Conservation (phyloP, 2,329 filamentous ascomycete genomes). For the Pochonia chlamydosporia region DNA sequence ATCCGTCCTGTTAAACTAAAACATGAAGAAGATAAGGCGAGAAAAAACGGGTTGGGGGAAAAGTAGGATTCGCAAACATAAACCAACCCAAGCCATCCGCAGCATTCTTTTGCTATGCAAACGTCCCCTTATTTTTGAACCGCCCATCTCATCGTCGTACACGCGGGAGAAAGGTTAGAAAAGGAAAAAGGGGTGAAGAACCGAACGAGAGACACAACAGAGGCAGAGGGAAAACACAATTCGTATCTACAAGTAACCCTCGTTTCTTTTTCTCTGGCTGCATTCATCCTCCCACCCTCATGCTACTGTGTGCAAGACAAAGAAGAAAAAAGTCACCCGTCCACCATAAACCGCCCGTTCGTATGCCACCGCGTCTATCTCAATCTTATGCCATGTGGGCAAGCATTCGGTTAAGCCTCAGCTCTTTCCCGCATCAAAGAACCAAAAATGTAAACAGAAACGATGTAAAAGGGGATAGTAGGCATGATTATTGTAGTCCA, state of each 20-base stretch:
- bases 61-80: no score
- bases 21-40: not conserved
- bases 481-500: no score
- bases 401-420: not conserved
- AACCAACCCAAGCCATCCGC: not conserved
- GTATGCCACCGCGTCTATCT: not conserved
- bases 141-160: not conserved
- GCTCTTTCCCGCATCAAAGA: not conserved
- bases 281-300: not conserved
- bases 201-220: not conserved
- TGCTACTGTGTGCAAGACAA: constrained; percentile 1
- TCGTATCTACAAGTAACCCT: not conserved
- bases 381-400: not conserved
- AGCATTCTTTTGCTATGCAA: constrained; percentile 2
- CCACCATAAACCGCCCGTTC: not conserved
- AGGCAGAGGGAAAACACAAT: not conserved
- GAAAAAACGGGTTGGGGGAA: no score
- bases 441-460: not conserved
- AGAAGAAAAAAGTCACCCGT: not conserved
- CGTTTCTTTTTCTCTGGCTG: not conserved
- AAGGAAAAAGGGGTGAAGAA: not conserved
- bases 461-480: no score
- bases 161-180: not conserved
- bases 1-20: not conserved
- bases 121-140: not conserved